Percentiles rank a stretch among this genome's conserved stretches.
Conservation (phyloP, 108 stramenopile genomes). For the Cylindrotheca fusiformis region DNA sequence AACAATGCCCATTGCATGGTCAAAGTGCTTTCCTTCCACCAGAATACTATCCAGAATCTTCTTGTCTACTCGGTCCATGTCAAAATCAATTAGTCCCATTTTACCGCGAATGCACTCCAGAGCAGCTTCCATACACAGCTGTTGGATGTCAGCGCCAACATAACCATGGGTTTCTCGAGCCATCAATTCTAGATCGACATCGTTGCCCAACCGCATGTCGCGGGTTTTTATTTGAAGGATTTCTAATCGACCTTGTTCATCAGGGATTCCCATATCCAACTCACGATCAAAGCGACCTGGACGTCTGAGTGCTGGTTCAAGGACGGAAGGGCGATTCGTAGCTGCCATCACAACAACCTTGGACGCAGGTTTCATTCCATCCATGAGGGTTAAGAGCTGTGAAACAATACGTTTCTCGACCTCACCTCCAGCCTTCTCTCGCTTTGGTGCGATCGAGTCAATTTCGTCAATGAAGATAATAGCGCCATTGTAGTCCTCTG, state of each 20-base stretch:
- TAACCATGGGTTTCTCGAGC: conserved; percentile 89
- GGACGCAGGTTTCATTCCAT: conserved; percentile 87
- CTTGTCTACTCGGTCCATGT: conserved; percentile 80
- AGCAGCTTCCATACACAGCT: conserved; percentile 93
- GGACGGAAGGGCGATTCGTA: conserved; percentile 90
- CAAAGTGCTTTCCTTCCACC: conserved; percentile 92
- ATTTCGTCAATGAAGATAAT: conserved; percentile 99
- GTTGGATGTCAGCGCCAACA: conserved; percentile 94
- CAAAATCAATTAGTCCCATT: conserved; percentile 85
- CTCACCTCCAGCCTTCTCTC: conserved; percentile 94
- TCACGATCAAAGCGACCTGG: conserved; percentile 98
- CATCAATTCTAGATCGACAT: conserved; percentile 87
- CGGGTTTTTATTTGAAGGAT: conserved; percentile 96
- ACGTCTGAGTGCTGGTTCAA: conserved; percentile 94
- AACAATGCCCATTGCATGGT: conserved; percentile 85
- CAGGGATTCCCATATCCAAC: conserved; percentile 93
- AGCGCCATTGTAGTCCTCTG: conserved; percentile 86
- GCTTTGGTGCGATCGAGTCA: conserved; percentile 97
- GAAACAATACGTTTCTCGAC: conserved; percentile 96
- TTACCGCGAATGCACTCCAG: conserved; percentile 84
- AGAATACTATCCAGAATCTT: conserved; percentile 81
- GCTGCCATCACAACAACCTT: conserved; percentile 97
- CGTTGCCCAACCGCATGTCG: conserved; percentile 84
- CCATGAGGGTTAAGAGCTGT: conserved; percentile 95
- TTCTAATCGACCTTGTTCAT: conserved; percentile 85